Evolutionary conservation across 164 flowering plant genomes (phyloP).

Genomic region (Piper longum): DNA sequence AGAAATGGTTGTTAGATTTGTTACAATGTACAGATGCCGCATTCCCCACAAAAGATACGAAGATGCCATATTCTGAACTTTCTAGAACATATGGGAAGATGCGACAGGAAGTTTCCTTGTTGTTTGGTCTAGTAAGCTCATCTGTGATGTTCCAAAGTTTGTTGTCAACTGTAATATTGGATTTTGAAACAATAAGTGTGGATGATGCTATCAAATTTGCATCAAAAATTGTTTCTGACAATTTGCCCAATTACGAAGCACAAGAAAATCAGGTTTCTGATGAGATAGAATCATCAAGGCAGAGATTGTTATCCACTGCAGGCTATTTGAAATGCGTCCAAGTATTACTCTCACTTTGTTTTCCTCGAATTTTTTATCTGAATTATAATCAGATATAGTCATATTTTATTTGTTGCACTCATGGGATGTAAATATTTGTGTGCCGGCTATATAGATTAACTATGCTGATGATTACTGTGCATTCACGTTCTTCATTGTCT

Average conservation of each 20-base stretch:
- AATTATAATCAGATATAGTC: conserved; percentile 75
- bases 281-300: conserved; percentile 65
- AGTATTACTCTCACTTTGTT: conserved; percentile 19
- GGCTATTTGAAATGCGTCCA: conserved; percentile 94
- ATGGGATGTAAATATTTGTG: no score
- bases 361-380: conserved; percentile 24
- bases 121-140: conserved; percentile 38
- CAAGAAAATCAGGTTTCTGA: conserved; percentile 29
- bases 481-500: no score
- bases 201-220: conserved; percentile 80
- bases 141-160: conserved; percentile 26
- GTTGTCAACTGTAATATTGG: conserved; percentile 24
- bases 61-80: conserved; percentile 82
- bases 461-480: no score
- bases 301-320: conserved; percentile 66
- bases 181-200: conserved; percentile 44
- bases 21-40: conserved; percentile 76
- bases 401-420: no score
- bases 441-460: no score
- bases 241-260: conserved; percentile 21
- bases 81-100: conserved; percentile 90
- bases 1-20: conserved; percentile 61
- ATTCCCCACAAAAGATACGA: conserved; percentile 71
- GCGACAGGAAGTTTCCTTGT: conserved; percentile 70
- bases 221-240: conserved; percentile 32